Conservation (phyloP, 148 eudicot genomes). For the Drosera capensis region DNA sequence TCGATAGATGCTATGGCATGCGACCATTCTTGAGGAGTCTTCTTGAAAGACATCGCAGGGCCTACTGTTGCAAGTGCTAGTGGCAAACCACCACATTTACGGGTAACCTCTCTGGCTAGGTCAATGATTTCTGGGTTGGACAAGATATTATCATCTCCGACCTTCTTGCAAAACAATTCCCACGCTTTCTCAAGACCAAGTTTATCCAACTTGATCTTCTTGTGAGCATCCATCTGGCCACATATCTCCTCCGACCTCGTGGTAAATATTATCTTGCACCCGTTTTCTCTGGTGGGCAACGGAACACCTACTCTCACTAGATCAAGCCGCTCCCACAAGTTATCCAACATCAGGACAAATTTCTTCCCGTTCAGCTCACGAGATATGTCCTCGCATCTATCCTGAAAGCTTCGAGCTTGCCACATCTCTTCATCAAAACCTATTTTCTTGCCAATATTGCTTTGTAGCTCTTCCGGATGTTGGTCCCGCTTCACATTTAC, state of each 20-base stretch:
- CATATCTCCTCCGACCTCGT: constrained; percentile 30
- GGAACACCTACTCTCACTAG: constrained; percentile 31
- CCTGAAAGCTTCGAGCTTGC: constrained; percentile 18
- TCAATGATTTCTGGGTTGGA: constrained; percentile 5
- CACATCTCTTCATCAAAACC: constrained; percentile 1
- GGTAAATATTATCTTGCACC: constrained; percentile 28
- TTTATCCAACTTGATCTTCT: constrained; percentile 25
- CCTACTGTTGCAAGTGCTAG: constrained; percentile 32
- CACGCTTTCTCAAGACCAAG: constrained; percentile 22
- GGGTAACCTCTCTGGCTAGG: constrained; percentile 16
- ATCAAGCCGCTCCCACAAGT: constrained; percentile 28
- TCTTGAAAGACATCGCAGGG: constrained; percentile 28
- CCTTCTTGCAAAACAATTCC: constrained; percentile 22
- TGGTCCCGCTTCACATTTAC: too few relatives aligned
- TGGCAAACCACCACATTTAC: constrained; percentile 33
- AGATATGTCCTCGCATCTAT: constrained; percentile 13
- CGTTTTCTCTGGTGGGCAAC: constrained; percentile 15
- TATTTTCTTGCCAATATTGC: constrained; percentile 11
- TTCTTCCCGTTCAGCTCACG: constrained; percentile 21
- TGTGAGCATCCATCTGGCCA: constrained; percentile 29
- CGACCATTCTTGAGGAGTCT: constrained; percentile 27
- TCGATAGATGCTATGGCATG: constrained; percentile 18
- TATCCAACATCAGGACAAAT: constrained; percentile 32
- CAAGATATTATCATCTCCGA: constrained; percentile 7
- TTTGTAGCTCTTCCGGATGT: too few relatives aligned